phyloP scores from a whole-genome alignment of 148 eudicot species.

The Agrostemma githago region DNA sequence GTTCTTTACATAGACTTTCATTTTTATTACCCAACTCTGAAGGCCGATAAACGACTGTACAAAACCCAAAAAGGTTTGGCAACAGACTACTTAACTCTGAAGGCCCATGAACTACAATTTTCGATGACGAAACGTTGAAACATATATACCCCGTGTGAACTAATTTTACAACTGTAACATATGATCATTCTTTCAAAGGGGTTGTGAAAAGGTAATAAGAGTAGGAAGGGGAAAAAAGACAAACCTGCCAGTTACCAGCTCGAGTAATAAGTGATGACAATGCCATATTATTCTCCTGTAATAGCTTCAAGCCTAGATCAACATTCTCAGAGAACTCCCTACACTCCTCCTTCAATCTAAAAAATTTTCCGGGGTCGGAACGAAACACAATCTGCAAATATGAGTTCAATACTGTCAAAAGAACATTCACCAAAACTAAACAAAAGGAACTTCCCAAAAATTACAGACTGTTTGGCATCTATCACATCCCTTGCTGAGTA shows the following conservation, averaged over 20 bases:
- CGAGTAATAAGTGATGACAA: constrained; percentile 30
- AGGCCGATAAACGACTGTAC: too few relatives aligned
- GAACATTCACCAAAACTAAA: not conserved
- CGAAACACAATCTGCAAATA: constrained; percentile 64
- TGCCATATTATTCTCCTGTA: constrained; percentile 18
- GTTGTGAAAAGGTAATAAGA: not conserved
- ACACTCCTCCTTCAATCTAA: constrained; percentile 63
- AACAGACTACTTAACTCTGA: too few relatives aligned
- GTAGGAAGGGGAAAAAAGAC: not conserved
- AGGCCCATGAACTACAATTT: too few relatives aligned
- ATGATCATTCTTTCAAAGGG: not conserved
- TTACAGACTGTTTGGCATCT: not conserved
- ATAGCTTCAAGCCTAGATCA: constrained; percentile 24
- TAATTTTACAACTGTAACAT: not conserved
- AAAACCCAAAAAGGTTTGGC: too few relatives aligned
- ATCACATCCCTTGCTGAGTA: not conserved
- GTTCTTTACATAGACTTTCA: not conserved
- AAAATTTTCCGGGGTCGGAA: constrained; percentile 57
- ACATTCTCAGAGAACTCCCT: constrained; percentile 44
- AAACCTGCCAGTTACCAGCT: constrained; percentile 79
- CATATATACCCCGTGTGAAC: not conserved
- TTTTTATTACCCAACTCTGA: not conserved
- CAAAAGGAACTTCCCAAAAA: too few relatives aligned
- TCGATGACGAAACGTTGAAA: not conserved
- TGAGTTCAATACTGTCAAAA: constrained; percentile 10